Base-by-base conservation (phyloP, 1,284 basidiomycete genomes). In the Ceratobasidium sp. region DNA sequence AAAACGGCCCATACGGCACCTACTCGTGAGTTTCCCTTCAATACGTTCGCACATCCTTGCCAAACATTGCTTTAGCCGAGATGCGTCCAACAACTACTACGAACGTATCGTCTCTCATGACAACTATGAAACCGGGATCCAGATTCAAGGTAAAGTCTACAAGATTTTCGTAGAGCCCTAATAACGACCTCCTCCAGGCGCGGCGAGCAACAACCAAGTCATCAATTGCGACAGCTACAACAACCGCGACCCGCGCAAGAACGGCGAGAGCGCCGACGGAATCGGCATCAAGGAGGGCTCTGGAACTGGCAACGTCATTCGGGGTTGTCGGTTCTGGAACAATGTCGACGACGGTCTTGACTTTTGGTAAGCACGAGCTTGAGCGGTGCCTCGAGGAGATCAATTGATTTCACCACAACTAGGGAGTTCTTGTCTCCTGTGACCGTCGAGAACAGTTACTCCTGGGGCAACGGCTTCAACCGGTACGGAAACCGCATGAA, bases 391-490 rank as follows among this genome's bases (percentile, higher is more conserved):
- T n/a, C n/a, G n/a, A n/a, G n/a, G n/a, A n/a, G n/a, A n/a, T n/a
- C n/a, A n/a, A n/a, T n/a, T n/a, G n/a, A n/a, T n/a, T 43, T 37
- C 22, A 8, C n/a, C 16, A 31, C 37, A 14, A 14, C n/a, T 14
- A 74, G 65, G 64, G 41, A 71, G 69, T 76, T 76, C 63, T 72
- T 69, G 48, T 76, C 76, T 1, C 76, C 76, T n/a, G 74, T 76
- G 34, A 73, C 69, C 1, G 74, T 76, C 31, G 76, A 76, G 54
- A 75, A 76, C 65, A 59, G 64, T 49, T 74, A 75, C 68, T 72
- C 76, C 5, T 77, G 76, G 76, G 76, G 76, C 48, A 77, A 77
- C 27, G 76, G 76, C 7, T 77, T 77, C 74, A 77, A 77, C 65
- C 69, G 76, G 74, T 75, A 27, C 19, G 74, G 24, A 5, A 2